Conservation (phyloP, 306 rosid species). For the Comarum palustre region DNA sequence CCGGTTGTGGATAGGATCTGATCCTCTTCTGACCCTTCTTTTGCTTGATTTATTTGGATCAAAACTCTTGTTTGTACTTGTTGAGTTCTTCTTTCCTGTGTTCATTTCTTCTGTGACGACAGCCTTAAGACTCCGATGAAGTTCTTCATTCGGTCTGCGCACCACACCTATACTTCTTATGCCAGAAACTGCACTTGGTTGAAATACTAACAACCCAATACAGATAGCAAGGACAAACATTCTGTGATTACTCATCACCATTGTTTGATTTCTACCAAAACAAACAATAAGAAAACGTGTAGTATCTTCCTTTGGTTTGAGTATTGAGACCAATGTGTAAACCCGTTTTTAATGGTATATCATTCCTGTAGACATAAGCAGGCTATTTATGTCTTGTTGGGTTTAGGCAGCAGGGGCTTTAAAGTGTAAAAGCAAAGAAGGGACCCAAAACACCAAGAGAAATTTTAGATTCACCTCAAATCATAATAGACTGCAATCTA, state of each 20-base stretch:
- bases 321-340: slow-evolving; percentile 36
- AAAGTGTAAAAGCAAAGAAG: slow-evolving; percentile 54
- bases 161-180: slow-evolving; percentile 47
- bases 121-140: slow-evolving; percentile 36
- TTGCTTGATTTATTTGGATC: slow-evolving; percentile 78
- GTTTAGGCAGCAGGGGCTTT: slow-evolving; percentile 50
- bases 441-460: slow-evolving; percentile 47
- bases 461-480: slow-evolving; percentile 74
- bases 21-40: slow-evolving; percentile 73
- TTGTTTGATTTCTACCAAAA: slow-evolving; percentile 34
- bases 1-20: slow-evolving; percentile 97
- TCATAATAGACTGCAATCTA: slow-evolving; percentile 51
- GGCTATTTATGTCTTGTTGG: slow-evolving; percentile 48
- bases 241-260: slow-evolving; percentile 51
- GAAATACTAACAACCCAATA: slow-evolving; percentile 50
- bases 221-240: slow-evolving; percentile 49
- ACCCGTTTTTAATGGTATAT: slow-evolving; percentile 36
- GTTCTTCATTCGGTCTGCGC: slow-evolving; percentile 41
- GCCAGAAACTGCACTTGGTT: slow-evolving; percentile 44
- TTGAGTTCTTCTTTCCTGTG: slow-evolving; percentile 42
- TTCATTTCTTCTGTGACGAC: slow-evolving; percentile 38
- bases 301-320: slow-evolving; percentile 30
- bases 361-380: slow-evolving; percentile 57
- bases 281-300: slow-evolving; percentile 36
- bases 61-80: slow-evolving; percentile 33